Percentiles rank a stretch among this genome's conserved stretches.
These are phyloP conservation scores for Incumbomyces lentus DNA, from an alignment of 2,329 filamentous ascomycete genomes.

Conservation along the genomic window DNA sequence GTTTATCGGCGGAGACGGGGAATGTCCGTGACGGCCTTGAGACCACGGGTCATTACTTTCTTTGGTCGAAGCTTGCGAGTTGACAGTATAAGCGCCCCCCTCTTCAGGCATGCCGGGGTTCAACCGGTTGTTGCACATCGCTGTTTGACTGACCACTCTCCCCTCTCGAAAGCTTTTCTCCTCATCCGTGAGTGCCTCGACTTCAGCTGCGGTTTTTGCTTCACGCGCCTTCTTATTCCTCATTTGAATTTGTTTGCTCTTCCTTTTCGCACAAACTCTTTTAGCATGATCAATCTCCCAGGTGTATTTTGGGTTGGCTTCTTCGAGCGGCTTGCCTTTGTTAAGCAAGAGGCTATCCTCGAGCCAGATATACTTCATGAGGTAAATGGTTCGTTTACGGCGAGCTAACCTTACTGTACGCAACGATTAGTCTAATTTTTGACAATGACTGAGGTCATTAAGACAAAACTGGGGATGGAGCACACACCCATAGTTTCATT, in stretches of 20 bases:
- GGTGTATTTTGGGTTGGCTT: slow-evolving; percentile 23
- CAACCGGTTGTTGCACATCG: background rate
- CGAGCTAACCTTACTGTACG: slow-evolving; percentile 31
- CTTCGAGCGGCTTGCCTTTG: slow-evolving; percentile 26
- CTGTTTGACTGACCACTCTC: background rate
- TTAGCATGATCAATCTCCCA: slow-evolving; percentile 19
- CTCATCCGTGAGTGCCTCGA: background rate
- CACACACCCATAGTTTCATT: slow-evolving; percentile 30
- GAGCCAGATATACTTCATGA: slow-evolving; percentile 40
- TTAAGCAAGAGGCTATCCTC: slow-evolving; percentile 32
- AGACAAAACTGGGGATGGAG: background rate
- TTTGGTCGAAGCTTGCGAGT: too few species aligned
- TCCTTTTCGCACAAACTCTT: slow-evolving; percentile 10
- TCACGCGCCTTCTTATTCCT: slow-evolving; percentile 16
- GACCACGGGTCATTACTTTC: too few species aligned
- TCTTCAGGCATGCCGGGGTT: background rate
- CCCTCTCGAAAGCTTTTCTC: background rate
- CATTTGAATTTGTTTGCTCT: background rate
- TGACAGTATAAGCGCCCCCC: too few species aligned
- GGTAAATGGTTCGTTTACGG: slow-evolving; percentile 28
- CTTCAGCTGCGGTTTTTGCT: background rate
- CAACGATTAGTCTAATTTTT: slow-evolving; percentile 15
- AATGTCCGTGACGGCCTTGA: too few species aligned
- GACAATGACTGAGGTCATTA: background rate
- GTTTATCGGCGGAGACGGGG: too few species aligned